These are phyloP conservation scores for Silene conica DNA, from an alignment of 148 eudicot species.

Conservation along the genomic window DNA sequence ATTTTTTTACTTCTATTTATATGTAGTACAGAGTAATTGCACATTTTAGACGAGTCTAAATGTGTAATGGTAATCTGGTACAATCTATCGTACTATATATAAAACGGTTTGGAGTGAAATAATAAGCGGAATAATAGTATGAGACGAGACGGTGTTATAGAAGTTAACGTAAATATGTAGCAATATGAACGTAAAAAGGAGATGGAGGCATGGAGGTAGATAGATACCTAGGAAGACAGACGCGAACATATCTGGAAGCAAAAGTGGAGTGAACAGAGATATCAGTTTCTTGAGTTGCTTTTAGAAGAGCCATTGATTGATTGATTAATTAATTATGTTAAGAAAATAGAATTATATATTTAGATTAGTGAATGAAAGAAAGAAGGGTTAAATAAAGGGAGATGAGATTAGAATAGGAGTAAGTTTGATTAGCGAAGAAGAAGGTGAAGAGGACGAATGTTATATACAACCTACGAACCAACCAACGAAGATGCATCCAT, in stretches of 20 bases:
- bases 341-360: neutral
- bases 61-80: too few relatives aligned
- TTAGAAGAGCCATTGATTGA: constrained; percentile 3
- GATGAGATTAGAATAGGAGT: constrained; percentile 1
- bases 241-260: constrained; percentile 18
- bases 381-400: neutral
- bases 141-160: too few relatives aligned
- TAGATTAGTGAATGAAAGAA: too few relatives aligned
- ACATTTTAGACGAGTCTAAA: too few relatives aligned
- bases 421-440: constrained; percentile 1
- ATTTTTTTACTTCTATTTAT: too few relatives aligned
- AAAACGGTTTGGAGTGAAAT: too few relatives aligned
- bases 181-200: neutral
- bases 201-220: too few relatives aligned
- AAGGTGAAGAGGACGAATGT: constrained; percentile 13
- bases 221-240: constrained; percentile 17
- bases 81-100: too few relatives aligned
- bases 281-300: constrained; percentile 1
- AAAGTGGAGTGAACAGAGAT: constrained; percentile 17
- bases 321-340: neutral
- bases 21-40: too few relatives aligned
- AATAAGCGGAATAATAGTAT: too few relatives aligned
- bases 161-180: too few relatives aligned
- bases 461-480: too few relatives aligned
- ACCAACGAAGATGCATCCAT: neutral